phyloP scores from a whole-genome alignment of 306 rosid species.

The Vigna radiata region DNA sequence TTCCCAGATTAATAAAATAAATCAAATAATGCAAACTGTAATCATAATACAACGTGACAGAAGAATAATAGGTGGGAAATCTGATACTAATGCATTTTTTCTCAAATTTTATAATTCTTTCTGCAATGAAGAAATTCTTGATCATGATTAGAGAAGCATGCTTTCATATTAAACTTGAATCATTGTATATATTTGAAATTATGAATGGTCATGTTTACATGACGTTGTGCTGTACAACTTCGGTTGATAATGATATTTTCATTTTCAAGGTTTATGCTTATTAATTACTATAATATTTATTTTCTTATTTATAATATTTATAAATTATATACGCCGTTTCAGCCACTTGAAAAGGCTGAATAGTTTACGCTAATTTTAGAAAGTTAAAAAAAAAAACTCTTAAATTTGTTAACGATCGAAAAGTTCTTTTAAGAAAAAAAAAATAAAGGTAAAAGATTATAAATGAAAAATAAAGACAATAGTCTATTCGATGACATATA shows the following conservation, averaged over 20 bases:
- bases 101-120: background rate
- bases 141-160: constrained; percentile 12
- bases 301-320: no score
- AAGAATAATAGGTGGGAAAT: background rate
- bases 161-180: constrained; percentile 28
- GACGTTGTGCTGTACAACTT: constrained; percentile 21
- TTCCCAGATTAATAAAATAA: background rate
- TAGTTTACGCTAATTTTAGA: no score
- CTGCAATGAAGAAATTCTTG: background rate
- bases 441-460: no score
- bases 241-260: constrained; percentile 15
- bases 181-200: constrained; percentile 12
- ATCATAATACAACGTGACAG: background rate
- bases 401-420: no score
- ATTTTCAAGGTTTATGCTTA: background rate
- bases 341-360: no score
- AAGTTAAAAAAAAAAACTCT: no score
- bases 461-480: background rate
- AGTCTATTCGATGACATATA: background rate
- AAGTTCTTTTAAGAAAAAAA: no score
- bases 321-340: no score
- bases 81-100: background rate
- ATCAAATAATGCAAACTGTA: background rate
- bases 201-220: constrained; percentile 10
- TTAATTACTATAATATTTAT: no score